phyloP scores from a whole-genome alignment of 2,329 filamentous ascomycete genomes.

The Zymoseptoria brevis region DNA sequence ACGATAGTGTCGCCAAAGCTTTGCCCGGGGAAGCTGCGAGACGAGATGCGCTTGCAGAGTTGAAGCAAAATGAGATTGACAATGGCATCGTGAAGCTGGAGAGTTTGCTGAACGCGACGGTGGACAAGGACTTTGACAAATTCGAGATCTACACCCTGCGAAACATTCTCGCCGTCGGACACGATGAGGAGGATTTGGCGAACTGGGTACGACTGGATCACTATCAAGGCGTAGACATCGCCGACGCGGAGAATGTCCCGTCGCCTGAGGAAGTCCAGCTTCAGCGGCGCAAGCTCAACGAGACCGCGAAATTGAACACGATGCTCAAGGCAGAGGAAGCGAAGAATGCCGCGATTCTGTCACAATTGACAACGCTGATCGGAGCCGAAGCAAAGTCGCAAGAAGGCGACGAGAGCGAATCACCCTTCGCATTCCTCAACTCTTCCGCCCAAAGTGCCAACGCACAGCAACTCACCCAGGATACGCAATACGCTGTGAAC shows the following conservation, averaged over 20 bases:
- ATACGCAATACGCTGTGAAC: constrained; percentile 68
- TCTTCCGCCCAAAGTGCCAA: constrained; percentile 35
- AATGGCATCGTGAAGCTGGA: constrained; percentile 55
- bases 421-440: constrained; percentile 50
- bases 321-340: constrained; percentile 62
- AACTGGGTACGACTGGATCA: constrained; percentile 76
- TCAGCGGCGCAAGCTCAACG: constrained; percentile 66
- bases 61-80: constrained; percentile 57
- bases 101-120: constrained; percentile 42
- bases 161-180: constrained; percentile 52
- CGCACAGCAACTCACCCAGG: constrained; percentile 56
- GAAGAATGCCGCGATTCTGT: constrained; percentile 64
- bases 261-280: constrained; percentile 61
- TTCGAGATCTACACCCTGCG: constrained; percentile 72
- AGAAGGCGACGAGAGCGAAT: constrained; percentile 9
- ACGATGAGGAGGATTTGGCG: constrained; percentile 51
- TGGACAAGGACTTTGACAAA: constrained; percentile 46
- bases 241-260: constrained; percentile 36
- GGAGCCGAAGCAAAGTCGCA: constrained; percentile 23
- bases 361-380: constrained; percentile 54
- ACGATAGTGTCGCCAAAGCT: constrained; percentile 6
- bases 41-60: constrained; percentile 31
- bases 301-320: constrained; percentile 67
- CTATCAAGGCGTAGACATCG: constrained; percentile 55
- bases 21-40: constrained; percentile 13